These are phyloP conservation scores for Phialophora chinensis DNA, from an alignment of 2,329 filamentous ascomycete genomes.

Conservation along the genomic window DNA sequence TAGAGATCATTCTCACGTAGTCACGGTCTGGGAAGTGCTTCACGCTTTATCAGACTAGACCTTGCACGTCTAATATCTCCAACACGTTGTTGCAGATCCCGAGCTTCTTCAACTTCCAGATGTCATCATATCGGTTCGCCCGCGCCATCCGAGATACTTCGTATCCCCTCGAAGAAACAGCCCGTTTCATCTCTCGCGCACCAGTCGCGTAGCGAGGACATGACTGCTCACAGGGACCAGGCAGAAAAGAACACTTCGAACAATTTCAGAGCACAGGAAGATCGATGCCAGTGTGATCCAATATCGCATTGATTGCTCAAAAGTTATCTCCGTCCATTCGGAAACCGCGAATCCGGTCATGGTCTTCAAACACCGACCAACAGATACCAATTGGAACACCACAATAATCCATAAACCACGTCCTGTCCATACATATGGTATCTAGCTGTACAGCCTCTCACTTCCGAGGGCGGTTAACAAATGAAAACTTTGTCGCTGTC, in stretches of 20 bases:
- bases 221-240: not conserved
- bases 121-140: not conserved
- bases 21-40: too few relatives aligned
- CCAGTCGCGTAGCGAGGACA: not conserved
- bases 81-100: not conserved
- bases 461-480: constrained; percentile 33
- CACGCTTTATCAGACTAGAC: not conserved
- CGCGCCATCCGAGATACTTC: not conserved
- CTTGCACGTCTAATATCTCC: not conserved
- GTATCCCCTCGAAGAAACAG: not conserved
- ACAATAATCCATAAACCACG: constrained; percentile 1
- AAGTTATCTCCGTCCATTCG: not conserved
- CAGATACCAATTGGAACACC: constrained; percentile 12
- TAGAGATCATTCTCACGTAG: not conserved
- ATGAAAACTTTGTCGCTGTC: constrained; percentile 35
- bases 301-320: not conserved
- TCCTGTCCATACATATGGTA: constrained; percentile 35
- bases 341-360: not conserved
- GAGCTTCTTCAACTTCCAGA: not conserved
- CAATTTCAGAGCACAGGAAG: not conserved
- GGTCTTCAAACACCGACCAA: constrained; percentile 2
- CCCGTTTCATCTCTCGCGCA: not conserved
- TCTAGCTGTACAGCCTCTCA: constrained; percentile 38
- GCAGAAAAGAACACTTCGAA: not conserved
- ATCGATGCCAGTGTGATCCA: not conserved